Percentiles rank a stretch among this genome's conserved stretches.
Conservation (phyloP, 345 rosid species). For the Arabis hirsuta region DNA sequence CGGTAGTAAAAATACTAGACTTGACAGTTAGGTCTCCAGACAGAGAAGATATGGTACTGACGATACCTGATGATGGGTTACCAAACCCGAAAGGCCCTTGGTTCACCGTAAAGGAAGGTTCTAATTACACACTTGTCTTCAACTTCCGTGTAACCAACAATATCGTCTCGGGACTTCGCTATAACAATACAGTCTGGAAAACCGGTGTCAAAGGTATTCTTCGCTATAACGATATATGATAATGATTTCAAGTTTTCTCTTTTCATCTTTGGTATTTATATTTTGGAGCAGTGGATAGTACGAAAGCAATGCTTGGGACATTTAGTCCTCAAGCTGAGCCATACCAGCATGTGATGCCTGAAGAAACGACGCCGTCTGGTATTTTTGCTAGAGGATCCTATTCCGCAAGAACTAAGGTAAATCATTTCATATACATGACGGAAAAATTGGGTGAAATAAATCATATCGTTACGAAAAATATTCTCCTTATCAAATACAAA, state of each 20-base stretch:
- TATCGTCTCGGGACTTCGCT: constrained; percentile 86
- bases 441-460: background rate
- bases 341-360: constrained; percentile 72
- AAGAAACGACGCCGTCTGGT: constrained; percentile 93
- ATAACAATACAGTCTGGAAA: constrained; percentile 92
- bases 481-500: background rate
- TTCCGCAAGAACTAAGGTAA: constrained; percentile 81
- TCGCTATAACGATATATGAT: no score
- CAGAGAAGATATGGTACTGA: constrained; percentile 71
- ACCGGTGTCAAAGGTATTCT: constrained; percentile 66
- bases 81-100: constrained; percentile 67
- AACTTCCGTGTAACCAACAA: constrained; percentile 80
- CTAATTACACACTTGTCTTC: constrained; percentile 72
- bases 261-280: background rate
- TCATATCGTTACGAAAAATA: background rate
- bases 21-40: constrained; percentile 70
- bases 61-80: constrained; percentile 63
- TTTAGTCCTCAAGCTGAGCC: constrained; percentile 91
- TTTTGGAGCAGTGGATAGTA: constrained; percentile 64
- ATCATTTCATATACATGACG: background rate
- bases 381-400: constrained; percentile 86
- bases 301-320: constrained; percentile 92
- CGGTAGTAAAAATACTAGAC: constrained; percentile 78
- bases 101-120: constrained; percentile 95
- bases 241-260: background rate